Base-by-base conservation (phyloP, 2,329 filamentous ascomycete genomes). In the Lasiodiplodia sp. region DNA sequence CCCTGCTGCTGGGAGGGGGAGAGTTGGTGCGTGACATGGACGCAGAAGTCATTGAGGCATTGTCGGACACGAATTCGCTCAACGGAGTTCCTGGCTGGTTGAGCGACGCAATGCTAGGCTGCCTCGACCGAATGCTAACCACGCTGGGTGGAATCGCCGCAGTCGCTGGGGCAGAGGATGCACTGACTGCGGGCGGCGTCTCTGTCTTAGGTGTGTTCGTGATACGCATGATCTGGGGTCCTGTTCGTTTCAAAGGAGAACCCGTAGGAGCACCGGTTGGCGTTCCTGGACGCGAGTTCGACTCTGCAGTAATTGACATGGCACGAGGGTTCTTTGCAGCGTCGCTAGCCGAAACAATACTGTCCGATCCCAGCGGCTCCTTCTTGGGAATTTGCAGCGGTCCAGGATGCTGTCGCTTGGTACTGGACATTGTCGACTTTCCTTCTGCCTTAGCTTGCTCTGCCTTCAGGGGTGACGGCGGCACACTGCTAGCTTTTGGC, bases 1-100 rank as follows among this genome's bases (percentile, higher is more conserved):
- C 83, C 73, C 86, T 90, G 3, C 84, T 82, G 37, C 87, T 87
- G 8, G 90, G 63, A 6, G 75, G 91, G 31, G 83, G 83, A 4
- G 92, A 93, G 75, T 85, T 92, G 18, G 91, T 88, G 53, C 92
- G 87, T 16, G 92, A 92, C 40, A 91, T 80, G 2, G 91, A 92
- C 2, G 89, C 86, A 18, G 92, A 94, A 4, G 92, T 85, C 25
- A 94, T 83, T 0, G 91, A 94, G 12, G 91, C 89, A 67, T 87
- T 92, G 75, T 95, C 92, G n/a, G 91, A 93, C 44, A 92, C 84
- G 68, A 88, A 83, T 74, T 94, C 92, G 75, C 91, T 94, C 1
- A 83, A 87, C 0, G 92, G 91, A 0, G 92, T 94, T 34, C 88
- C 89, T n/a, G 92, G 91, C 7, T 87, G 83, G 68, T 90, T 87